Evolutionary conservation across 768 basidiomycete genomes (phyloP).

Genomic region (Boletus patriciae): DNA sequence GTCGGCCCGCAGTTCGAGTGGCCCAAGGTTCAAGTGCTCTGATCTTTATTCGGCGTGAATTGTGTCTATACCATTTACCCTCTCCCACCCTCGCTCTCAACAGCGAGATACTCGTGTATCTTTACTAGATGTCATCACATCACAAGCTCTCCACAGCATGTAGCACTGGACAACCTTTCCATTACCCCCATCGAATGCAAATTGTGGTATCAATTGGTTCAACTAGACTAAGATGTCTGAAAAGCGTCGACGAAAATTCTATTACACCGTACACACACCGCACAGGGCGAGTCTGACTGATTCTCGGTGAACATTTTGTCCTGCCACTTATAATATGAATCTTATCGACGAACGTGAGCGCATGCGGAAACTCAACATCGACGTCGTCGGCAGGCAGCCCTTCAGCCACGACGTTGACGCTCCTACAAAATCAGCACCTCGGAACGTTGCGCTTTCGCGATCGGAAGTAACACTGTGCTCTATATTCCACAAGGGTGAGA

Average conservation of each 20-base stretch:
- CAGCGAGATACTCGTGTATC: conserved; percentile 34
- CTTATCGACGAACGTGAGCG: too few relatives aligned
- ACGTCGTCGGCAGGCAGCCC: too few relatives aligned
- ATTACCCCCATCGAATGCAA: not conserved
- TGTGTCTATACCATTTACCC: conserved; percentile 2
- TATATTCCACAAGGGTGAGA: too few relatives aligned
- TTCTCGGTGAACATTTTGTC: too few relatives aligned
- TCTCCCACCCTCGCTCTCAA: conserved; percentile 38
- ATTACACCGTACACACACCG: too few relatives aligned
- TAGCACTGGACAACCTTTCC: conserved; percentile 18
- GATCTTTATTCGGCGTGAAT: not conserved
- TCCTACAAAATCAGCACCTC: too few relatives aligned
- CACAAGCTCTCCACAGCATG: conserved; percentile 39
- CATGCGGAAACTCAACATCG: too few relatives aligned
- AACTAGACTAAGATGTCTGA: not conserved
- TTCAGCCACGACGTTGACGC: too few relatives aligned
- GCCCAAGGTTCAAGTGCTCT: conserved; percentile 54
- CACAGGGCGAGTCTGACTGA: too few relatives aligned
- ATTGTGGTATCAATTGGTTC: conserved; percentile 25
- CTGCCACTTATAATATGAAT: too few relatives aligned
- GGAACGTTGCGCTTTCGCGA: too few relatives aligned
- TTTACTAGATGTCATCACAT: conserved; percentile 23
- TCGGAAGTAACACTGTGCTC: too few relatives aligned
- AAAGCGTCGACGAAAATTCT: conserved; percentile 14
- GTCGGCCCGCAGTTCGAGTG: conserved; percentile 57